Base-by-base conservation (phyloP, 371 early-diverging fungal species). In the Entomophthora muscae region DNA sequence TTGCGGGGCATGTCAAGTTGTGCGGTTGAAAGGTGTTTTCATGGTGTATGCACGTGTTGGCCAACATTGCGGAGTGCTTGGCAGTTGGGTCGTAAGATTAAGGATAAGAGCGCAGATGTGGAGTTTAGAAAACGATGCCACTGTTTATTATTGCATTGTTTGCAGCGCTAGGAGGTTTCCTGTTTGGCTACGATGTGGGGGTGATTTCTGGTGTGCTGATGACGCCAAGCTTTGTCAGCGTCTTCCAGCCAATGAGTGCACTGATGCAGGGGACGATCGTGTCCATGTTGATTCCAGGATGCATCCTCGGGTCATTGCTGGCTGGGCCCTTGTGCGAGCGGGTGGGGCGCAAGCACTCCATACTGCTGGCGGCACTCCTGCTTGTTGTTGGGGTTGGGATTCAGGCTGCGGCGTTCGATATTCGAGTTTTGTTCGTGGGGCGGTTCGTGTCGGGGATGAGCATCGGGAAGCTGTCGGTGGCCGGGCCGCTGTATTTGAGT, bases 161-260 rank as follows among this genome's bases (percentile, higher is more conserved):
- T 57, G 72, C 81, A 12, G 78, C 78, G 58, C 70, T 83, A 12
- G 80, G 83, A 60, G 83, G 82, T 0, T 80, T 83, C 55, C 68
- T 83, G 22, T 81, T 81, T 69, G 83, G 83, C 32, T 83, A 81
- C 61, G 83, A 83, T 68, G 82, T 82, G 3, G 83, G 83, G 52
- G 80, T 81, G 17, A 79, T 79, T 66, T 78, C 79, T 22, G 77
- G 81, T 61, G 81, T 79, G 2, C 65, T 81, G 2, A 17, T 53
- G 22, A 21, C 21, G 17, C 53, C 53, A 22, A 21, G 24, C 53
- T 53, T 53, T 17, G 24, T 2, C 21, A 24, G 1, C 1, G 1
- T 53, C 27, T 66, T 74, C 10, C 68, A 73, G 24, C 69, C 83
- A 65, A 76, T n/a, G n/a, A n/a, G n/a, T n/a, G n/a, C n/a, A n/a